Evolutionary conservation across 345 rosid genomes (phyloP).

Genomic region (Dovyalis caffra): DNA sequence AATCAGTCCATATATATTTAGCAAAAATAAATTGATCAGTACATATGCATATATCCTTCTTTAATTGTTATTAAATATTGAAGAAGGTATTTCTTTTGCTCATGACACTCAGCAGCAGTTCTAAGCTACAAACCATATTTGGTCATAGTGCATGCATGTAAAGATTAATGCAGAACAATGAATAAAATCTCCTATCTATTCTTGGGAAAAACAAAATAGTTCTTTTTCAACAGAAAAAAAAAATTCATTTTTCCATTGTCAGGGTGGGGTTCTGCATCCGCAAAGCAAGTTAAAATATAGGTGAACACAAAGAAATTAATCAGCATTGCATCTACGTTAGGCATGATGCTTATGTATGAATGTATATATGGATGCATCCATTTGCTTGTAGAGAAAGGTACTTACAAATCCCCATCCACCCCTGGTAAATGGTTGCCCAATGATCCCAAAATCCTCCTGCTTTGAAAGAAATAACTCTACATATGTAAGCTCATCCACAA

Average conservation of each 20-base stretch:
- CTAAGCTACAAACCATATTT: background rate
- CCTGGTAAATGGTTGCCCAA: slow-evolving; percentile 73
- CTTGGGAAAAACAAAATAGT: no score
- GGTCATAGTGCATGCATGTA: background rate
- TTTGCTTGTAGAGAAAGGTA: slow-evolving; percentile 20
- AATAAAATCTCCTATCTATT: background rate
- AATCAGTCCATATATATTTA: no score
- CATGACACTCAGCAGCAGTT: background rate
- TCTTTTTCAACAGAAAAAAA: background rate
- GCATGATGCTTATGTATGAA: slow-evolving; percentile 2
- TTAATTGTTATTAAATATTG: no score
- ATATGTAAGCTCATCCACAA: slow-evolving; percentile 79
- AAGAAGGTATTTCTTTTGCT: background rate
- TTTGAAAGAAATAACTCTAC: slow-evolving; percentile 64
- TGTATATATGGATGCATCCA: background rate
- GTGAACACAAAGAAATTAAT: no score
- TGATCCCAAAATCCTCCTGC: slow-evolving; percentile 54
- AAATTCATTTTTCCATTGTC: no score
- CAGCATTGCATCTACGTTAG: background rate
- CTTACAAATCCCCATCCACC: slow-evolving; percentile 99
- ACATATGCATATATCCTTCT: no score
- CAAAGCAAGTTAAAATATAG: no score
- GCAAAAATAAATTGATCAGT: no score
- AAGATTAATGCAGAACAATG: background rate
- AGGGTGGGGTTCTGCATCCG: no score